Conservation (phyloP, 805 yeast genomes). For the Saccharomycopsis sp. region DNA sequence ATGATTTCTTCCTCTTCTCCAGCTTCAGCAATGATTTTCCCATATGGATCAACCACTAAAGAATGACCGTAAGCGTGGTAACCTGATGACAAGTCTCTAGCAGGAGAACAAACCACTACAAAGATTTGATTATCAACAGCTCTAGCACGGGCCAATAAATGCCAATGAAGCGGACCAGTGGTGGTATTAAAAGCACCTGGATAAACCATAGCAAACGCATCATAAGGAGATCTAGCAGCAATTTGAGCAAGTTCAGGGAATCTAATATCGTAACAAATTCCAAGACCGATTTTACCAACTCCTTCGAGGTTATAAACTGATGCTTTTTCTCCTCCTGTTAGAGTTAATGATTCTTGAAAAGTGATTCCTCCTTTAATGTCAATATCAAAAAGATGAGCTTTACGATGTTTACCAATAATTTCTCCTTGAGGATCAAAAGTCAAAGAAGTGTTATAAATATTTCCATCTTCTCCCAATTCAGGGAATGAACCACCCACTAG, state of each 20-base stretch:
- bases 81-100: conserved; percentile 54
- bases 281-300: conserved; percentile 67
- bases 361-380: conserved; percentile 87
- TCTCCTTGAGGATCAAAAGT: conserved; percentile 65
- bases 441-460: conserved; percentile 62
- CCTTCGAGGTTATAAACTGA: conserved; percentile 63
- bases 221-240: conserved; percentile 47
- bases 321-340: conserved; percentile 73
- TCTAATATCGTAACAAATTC: conserved; percentile 75
- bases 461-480: conserved; percentile 48
- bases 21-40: conserved; percentile 56
- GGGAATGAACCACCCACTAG: conserved; percentile 92
- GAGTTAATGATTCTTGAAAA: conserved; percentile 68
- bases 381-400: conserved; percentile 85
- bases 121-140: conserved; percentile 69
- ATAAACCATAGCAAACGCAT: conserved; percentile 65
- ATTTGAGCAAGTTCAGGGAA: conserved; percentile 69
- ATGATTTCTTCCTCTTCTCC: conserved; percentile 71
- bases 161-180: conserved; percentile 82
- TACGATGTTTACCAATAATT: conserved; percentile 79
- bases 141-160: conserved; percentile 57
- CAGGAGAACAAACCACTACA: conserved; percentile 78
- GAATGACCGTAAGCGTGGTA: conserved; percentile 65
- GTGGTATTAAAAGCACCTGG: conserved; percentile 83
- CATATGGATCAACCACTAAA: conserved; percentile 52